phyloP scores from a whole-genome alignment of 208 protist species.

The Trypanosomatidae sp. region DNA sequence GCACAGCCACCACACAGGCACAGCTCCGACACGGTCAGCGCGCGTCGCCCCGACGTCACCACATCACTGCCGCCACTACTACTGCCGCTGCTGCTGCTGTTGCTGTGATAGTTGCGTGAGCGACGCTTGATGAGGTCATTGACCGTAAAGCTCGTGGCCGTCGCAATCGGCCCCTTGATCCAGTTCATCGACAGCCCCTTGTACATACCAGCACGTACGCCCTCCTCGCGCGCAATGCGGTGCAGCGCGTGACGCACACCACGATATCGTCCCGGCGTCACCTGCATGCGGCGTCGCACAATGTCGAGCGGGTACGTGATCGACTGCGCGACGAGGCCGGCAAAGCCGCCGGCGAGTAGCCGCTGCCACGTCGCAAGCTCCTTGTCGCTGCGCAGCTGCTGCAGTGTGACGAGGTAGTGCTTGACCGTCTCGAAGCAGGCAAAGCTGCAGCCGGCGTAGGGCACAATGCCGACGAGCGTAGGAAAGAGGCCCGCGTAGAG shows the following conservation, averaged over 20 bases:
- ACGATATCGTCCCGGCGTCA: constrained; percentile 58
- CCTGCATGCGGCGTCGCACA: constrained; percentile 89
- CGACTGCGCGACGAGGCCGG: constrained; percentile 87
- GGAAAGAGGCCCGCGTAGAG: constrained; percentile 81
- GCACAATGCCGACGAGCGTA: constrained; percentile 89
- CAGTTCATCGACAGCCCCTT: constrained; percentile 91
- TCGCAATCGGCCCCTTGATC: constrained; percentile 90
- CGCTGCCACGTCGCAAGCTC: constrained; percentile 57
- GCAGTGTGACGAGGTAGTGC: constrained; percentile 32
- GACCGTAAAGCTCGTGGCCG: constrained; percentile 82
- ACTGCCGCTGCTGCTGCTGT: constrained; percentile 13
- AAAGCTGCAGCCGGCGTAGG: constrained; percentile 91
- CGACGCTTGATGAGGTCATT: constrained; percentile 83
- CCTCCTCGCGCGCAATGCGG: constrained; percentile 65
- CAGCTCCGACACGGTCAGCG: constrained; percentile 58
- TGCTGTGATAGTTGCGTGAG: constrained; percentile 60
- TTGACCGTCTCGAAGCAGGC: constrained; percentile 87
- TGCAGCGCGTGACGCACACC: constrained; percentile 45
- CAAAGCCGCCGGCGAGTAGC: constrained; percentile 60
- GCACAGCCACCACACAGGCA: constrained; percentile 83
- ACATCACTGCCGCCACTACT: too few relatives aligned
- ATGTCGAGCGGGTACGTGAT: constrained; percentile 92
- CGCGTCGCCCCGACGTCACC: too few relatives aligned
- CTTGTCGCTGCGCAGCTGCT: constrained; percentile 40
- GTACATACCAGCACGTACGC: constrained; percentile 67